phyloP scores from a whole-genome alignment of 2,329 filamentous ascomycete genomes.

The Hansfordia pulvinata region DNA sequence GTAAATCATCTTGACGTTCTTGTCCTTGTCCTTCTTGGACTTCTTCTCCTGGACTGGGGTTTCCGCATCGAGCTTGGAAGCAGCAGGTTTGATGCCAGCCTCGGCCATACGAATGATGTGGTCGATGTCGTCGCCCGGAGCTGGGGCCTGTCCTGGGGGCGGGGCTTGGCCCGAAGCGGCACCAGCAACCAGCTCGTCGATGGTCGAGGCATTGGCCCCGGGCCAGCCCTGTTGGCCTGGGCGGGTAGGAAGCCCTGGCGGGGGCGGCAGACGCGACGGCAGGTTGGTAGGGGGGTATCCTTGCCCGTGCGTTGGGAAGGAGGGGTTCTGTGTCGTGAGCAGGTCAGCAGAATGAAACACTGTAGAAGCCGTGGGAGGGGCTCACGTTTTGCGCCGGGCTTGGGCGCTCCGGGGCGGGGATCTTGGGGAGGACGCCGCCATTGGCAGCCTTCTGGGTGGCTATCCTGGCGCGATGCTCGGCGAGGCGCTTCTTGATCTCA shows the following conservation, averaged over 20 bases:
- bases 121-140: slow-evolving; percentile 50
- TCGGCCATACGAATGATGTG: slow-evolving; percentile 52
- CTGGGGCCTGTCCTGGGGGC: too few relatives aligned
- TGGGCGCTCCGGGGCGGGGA: slow-evolving; percentile 19
- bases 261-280: slow-evolving; percentile 28
- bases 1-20: slow-evolving; percentile 64
- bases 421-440: slow-evolving; percentile 33
- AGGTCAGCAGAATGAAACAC: slow-evolving; percentile 5
- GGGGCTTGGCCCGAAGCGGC: too few relatives aligned
- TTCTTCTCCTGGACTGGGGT: slow-evolving; percentile 44
- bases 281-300: slow-evolving; percentile 23
- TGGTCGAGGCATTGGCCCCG: slow-evolving; percentile 23
- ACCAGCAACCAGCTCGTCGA: slow-evolving; percentile 32
- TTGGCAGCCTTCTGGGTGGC: slow-evolving; percentile 44
- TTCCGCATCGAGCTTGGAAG: slow-evolving; percentile 20
- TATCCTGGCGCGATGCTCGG: slow-evolving; percentile 59
- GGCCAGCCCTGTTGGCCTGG: slow-evolving; percentile 21
- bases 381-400: slow-evolving; percentile 14
- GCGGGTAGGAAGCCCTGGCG: slow-evolving; percentile 31
- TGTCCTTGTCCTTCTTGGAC: slow-evolving; percentile 53
- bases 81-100: slow-evolving; percentile 35
- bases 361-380: slow-evolving; percentile 29
- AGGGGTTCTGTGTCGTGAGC: slow-evolving; percentile 26
- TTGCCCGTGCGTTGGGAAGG: slow-evolving; percentile 21
- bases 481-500: slow-evolving; percentile 69